Percentiles rank a stretch among this genome's conserved stretches.
Evolutionary conservation across 495 filamentous ascomycete genomes (phyloP).

Genomic region (Bacidia rubella): DNA sequence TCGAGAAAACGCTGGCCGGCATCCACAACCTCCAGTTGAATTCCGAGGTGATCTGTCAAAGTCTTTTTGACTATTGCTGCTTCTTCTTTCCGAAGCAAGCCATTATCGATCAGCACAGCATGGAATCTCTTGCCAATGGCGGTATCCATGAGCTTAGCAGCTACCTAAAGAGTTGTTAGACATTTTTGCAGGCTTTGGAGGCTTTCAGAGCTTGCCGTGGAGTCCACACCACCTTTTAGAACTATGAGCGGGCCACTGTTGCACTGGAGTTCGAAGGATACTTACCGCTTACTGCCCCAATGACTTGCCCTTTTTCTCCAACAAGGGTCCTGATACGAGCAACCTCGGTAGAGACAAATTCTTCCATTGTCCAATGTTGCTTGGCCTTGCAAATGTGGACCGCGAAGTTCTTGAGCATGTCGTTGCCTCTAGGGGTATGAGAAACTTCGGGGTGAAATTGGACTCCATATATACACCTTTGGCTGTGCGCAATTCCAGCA

Average conservation of each 20-base stretch:
- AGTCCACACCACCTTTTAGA: conserved; percentile 56
- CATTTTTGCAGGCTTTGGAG: neutral
- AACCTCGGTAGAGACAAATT: conserved; percentile 70
- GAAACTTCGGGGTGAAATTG: conserved; percentile 86
- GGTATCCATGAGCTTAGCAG: conserved; percentile 69
- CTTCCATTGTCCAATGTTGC: conserved; percentile 70
- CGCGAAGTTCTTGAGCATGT: conserved; percentile 66
- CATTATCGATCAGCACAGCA: conserved; percentile 80
- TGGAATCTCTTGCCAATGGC: conserved; percentile 76
- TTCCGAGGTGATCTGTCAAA: conserved; percentile 62
- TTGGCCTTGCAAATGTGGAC: conserved; percentile 61
- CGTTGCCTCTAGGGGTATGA: conserved; percentile 41
- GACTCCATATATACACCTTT: conserved; percentile 57
- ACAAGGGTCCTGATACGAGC: conserved; percentile 61
- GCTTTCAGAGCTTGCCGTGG: conserved; percentile 39
- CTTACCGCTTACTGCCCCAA: conserved; percentile 66
- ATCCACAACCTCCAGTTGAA: conserved; percentile 83
- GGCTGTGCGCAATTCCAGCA: conserved; percentile 66
- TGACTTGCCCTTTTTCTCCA: conserved; percentile 65
- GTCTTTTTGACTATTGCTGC: conserved; percentile 64
- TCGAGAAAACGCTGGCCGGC: conserved; percentile 60
- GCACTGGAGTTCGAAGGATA: neutral
- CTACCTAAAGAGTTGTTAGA: conserved; percentile 27
- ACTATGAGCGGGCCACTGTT: neutral
- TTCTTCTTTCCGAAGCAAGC: conserved; percentile 78